Evolutionary conservation across 805 yeast genomes (phyloP), one percentile per base, ranked within the genome.

Genomic region (Saccharomycopsis fodiens): DNA sequence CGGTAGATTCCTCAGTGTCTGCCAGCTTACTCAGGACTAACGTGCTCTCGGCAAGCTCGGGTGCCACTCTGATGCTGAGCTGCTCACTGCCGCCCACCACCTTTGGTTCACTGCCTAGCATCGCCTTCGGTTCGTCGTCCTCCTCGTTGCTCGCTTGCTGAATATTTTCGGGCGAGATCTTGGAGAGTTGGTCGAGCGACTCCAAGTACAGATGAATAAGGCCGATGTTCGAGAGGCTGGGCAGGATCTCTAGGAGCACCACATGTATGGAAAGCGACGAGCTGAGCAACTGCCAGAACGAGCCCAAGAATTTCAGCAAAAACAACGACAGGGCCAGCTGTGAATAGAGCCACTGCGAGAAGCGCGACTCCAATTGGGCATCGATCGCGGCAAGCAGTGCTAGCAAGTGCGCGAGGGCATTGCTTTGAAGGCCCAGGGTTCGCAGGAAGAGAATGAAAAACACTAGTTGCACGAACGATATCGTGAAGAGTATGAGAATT

Each of bases 201-300:
- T 27, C 22, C 4, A 47, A n/a, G 37, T 47, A 43, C 12, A 25
- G 34, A 19, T 47, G 42, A 29, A 47, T 38, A 20, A 20, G 43
- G 19, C 38, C 29, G 17, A 27, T 27, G 21, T 32, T 20, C 43
- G 35, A 39, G 35, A 47, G 43, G 34, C 32, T 41, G 4, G 50
- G 50, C 7, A 44, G 25, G 20, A 47, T 32, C 27, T 47, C 47
- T 12, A 47, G 20, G 7, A 47, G 10, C 2, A 47, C 29, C 16
- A 47, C 51, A 39, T 47, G 48, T n/a, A 43, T 44, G 2, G 51
- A 47, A 3, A 47, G 30, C 15, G 48, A 27, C 22, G 39, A 31
- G 19, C 40, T 39, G 12, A 35, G 19, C 35, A 40, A 27, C 3
- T 23, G 25, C 51, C 51, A 47, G 30, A 44, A 43, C 21, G 42